These are phyloP conservation scores for Xylariaceae sp. DNA, from an alignment of 2,329 filamentous ascomycete species.

Conservation along the genomic window DNA sequence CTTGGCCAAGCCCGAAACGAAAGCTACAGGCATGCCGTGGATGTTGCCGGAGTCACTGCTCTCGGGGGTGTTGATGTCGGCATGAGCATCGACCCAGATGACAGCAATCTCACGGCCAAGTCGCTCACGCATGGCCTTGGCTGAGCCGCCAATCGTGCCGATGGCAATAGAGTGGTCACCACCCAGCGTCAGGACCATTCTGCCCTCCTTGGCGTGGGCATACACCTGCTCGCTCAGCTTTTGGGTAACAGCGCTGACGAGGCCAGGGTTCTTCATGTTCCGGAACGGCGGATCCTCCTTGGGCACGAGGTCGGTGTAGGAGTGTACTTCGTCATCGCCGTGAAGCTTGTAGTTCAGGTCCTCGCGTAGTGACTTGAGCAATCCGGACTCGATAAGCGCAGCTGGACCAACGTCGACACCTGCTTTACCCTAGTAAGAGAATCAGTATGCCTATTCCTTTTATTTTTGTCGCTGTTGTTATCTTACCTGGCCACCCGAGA, in stretches of 20 bases:
- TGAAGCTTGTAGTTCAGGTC: slow-evolving; percentile 87
- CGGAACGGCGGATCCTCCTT: slow-evolving; percentile 72
- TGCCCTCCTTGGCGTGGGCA: slow-evolving; percentile 74
- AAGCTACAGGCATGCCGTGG: slow-evolving; percentile 96
- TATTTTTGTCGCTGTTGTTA: not conserved
- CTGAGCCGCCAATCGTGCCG: slow-evolving; percentile 82
- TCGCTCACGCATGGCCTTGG: slow-evolving; percentile 80
- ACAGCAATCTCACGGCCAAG: slow-evolving; percentile 81
- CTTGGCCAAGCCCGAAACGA: slow-evolving; percentile 78
- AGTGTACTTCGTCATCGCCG: slow-evolving; percentile 78
- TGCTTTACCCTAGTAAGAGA: slow-evolving; percentile 62
- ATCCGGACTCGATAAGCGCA: slow-evolving; percentile 82
- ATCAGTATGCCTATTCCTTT: slow-evolving; percentile 3
- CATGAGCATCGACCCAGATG: slow-evolving; percentile 98
- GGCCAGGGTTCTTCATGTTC: slow-evolving; percentile 88
- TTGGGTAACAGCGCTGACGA: slow-evolving; percentile 80
- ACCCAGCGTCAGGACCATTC: slow-evolving; percentile 87
- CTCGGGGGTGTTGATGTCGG: slow-evolving; percentile 97
- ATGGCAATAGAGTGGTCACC: slow-evolving; percentile 97
- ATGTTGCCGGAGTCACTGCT: slow-evolving; percentile 86
- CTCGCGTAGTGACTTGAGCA: slow-evolving; percentile 75
- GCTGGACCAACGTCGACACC: slow-evolving; percentile 89
- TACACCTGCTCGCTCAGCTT: slow-evolving; percentile 82
- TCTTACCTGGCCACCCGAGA: slow-evolving; percentile 89
- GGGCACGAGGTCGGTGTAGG: slow-evolving; percentile 73